Evolutionary conservation across 192 early-diverging fungal species (phyloP).

Genomic region (Kappamyces sp.): DNA sequence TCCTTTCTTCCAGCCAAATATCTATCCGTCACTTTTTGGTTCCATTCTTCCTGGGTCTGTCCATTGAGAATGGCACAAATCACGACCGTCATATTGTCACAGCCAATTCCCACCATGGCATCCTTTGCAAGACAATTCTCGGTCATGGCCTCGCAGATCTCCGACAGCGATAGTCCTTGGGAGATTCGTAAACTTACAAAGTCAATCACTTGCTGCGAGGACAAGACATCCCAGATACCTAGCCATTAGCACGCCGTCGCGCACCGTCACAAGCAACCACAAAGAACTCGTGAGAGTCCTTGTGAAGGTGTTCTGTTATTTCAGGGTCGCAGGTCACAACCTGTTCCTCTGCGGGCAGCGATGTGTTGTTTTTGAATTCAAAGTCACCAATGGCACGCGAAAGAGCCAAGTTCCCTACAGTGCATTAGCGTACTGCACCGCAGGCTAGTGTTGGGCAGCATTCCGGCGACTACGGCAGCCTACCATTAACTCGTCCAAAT

Average conservation of each 20-base stretch:
- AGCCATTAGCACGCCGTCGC: conserved; percentile 1
- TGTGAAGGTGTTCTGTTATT: conserved; percentile 55
- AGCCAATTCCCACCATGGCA: conserved; percentile 88
- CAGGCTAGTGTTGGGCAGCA: conserved; percentile 1
- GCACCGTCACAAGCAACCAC: conserved; percentile 95
- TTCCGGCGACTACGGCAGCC: not conserved
- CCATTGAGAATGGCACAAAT: conserved; percentile 84
- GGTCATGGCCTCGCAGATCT: conserved; percentile 86
- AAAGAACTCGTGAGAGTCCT: conserved; percentile 81
- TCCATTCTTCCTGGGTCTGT: conserved; percentile 72
- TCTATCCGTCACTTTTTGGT: conserved; percentile 3
- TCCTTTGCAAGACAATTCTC: conserved; percentile 86
- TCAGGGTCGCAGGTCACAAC: conserved; percentile 92
- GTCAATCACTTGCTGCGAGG: conserved; percentile 79
- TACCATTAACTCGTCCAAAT: conserved; percentile 97
- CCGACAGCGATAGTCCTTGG: conserved; percentile 51
- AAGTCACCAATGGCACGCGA: conserved; percentile 97
- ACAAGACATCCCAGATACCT: conserved; percentile 99
- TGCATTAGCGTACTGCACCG: not conserved
- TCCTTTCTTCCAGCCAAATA: no score
- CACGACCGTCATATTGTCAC: conserved; percentile 99
- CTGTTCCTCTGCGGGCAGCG: conserved; percentile 77
- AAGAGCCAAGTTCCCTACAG: conserved; percentile 81
- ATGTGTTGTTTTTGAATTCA: conserved; percentile 91
- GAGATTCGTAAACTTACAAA: conserved; percentile 72